These are phyloP conservation scores for Primulina tabacum DNA, from an alignment of 257 asterid genomes.

Conservation along the genomic window DNA sequence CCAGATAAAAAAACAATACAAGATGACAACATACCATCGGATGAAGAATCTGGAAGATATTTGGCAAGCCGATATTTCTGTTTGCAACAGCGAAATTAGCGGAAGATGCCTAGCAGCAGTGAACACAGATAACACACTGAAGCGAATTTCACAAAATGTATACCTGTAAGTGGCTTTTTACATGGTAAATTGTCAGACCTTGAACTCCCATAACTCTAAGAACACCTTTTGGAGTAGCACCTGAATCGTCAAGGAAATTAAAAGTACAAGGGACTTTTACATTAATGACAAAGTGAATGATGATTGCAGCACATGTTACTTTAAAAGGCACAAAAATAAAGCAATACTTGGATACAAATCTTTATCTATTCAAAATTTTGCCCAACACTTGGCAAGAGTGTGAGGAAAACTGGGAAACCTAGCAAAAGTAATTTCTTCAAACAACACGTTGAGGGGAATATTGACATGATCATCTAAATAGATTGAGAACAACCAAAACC, in stretches of 20 bases:
- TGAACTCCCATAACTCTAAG: slow-evolving; percentile 99
- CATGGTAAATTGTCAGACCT: slow-evolving; percentile 96
- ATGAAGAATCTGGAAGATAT: slow-evolving; percentile 92
- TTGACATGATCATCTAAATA: neutral
- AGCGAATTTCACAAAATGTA: slow-evolving; percentile 4
- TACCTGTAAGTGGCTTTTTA: slow-evolving; percentile 99
- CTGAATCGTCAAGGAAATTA: slow-evolving; percentile 36
- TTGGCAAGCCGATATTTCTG: slow-evolving; percentile 99
- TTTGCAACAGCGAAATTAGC: slow-evolving; percentile 27
- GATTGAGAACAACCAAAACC: neutral
- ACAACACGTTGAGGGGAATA: neutral
- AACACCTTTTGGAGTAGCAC: slow-evolving; percentile 99
- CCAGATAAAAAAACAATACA: neutral
- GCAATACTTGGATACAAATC: neutral
- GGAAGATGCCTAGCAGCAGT: slow-evolving; percentile 22
- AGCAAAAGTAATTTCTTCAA: neutral
- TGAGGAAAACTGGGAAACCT: neutral
- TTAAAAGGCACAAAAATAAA: neutral
- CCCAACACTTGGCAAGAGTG: neutral
- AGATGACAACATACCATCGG: slow-evolving; percentile 66
- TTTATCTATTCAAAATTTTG: too few relatives aligned
- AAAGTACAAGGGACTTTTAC: slow-evolving; percentile 17
- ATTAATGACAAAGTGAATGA: neutral
- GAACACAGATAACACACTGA: slow-evolving; percentile 18
- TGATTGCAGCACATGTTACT: neutral